Base-by-base conservation (phyloP, 2,329 filamentous ascomycete genomes). In the Coniochaeta hoffmannii region DNA sequence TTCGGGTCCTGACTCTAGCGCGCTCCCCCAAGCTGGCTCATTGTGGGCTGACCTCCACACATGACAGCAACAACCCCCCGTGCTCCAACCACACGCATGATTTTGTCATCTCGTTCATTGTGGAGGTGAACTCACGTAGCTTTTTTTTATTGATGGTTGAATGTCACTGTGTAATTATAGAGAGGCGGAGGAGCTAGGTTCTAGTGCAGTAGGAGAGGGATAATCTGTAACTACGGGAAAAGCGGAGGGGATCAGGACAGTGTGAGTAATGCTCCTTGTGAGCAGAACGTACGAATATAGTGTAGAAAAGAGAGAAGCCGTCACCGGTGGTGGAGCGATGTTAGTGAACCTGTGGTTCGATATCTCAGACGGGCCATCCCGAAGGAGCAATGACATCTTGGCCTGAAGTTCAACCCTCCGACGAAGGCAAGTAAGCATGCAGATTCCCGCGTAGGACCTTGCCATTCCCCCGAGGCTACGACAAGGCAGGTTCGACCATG, bases 1-100 rank as follows among this genome's bases (percentile, higher is more conserved):
- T 24, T 34, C 49, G 49, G 49, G 49, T 51, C n/a, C 28, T 51
- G 31, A 34, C 30, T 51, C 31, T 51, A 51, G 49, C 49, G 49
- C 31, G 22, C 22, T 14, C 4, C 30, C 24, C 28, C 49, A 17
- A 12, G 49, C 49, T 51, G 49, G 26, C 15, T 22, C 49, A 24
- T 19, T 31, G 49, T 51, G 49, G 49, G 49, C 49, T 51, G 49
- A 51, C 49, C 49, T 51, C 49, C 49, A 51, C 49, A 51, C 22
- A 51, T 51, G 49, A 51, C 49, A 34, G 30, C 17, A 14, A n/a
- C 3, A 14, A 28, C 9, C 41, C 15, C 49, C 49, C 5, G 31
- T 31, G 28, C 28, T 32, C 12, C 26, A 17, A 12, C 28, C 31
- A 26, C 49, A 32, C 32, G 49, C 49, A 51, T 51, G 24, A 51